Evolutionary conservation across 345 rosid species (phyloP).

Genomic region (Pugionium dolabratum): DNA sequence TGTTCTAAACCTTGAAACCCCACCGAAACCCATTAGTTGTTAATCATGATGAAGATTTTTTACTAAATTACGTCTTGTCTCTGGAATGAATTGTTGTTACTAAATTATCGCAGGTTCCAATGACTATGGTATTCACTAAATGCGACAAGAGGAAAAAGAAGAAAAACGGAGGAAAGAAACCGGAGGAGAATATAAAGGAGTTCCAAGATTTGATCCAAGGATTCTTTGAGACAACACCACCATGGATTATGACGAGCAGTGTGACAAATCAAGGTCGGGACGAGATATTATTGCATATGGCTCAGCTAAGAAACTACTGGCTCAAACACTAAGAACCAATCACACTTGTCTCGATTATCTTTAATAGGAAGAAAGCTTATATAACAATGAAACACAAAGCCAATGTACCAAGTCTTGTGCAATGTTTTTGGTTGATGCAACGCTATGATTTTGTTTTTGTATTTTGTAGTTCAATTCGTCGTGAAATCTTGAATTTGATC

Average conservation of each 20-base stretch:
- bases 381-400: neutral
- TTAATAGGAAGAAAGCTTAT: slow-evolving; percentile 5
- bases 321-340: slow-evolving; percentile 58
- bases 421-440: slow-evolving; percentile 18
- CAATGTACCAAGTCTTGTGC: slow-evolving; percentile 8
- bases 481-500: neutral
- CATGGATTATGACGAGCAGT: slow-evolving; percentile 99
- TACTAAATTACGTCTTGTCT: slow-evolving; percentile 5
- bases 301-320: slow-evolving; percentile 95
- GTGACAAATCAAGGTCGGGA: slow-evolving; percentile 95
- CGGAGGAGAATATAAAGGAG: slow-evolving; percentile 73
- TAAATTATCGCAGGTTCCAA: slow-evolving; percentile 60
- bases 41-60: neutral
- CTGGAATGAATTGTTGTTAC: slow-evolving; percentile 6
- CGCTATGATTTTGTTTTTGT: neutral
- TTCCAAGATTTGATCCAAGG: slow-evolving; percentile 79
- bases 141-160: slow-evolving; percentile 97
- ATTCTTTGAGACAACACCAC: slow-evolving; percentile 80
- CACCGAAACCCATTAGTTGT: slow-evolving; percentile 2
- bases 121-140: slow-evolving; percentile 92
- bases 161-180: slow-evolving; percentile 85
- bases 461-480: neutral
- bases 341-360: slow-evolving; percentile 16
- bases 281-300: slow-evolving; percentile 92
- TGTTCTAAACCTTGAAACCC: neutral